These are phyloP conservation scores for Singerocomus inundabilis DNA, from an alignment of 1,284 basidiomycete genomes.

Conservation along the genomic window DNA sequence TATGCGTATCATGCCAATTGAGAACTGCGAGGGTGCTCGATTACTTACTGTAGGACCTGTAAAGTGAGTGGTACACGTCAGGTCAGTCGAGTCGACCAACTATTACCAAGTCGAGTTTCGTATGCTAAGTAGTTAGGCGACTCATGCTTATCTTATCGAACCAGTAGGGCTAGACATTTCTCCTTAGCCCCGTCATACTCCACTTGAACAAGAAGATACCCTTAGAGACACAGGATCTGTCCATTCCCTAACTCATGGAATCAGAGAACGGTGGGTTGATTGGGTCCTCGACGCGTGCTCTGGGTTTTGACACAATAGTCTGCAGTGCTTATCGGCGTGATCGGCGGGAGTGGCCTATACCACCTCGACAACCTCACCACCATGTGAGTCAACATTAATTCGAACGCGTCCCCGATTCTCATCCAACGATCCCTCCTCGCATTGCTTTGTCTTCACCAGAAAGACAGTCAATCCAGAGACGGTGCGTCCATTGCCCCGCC, in stretches of 20 bases:
- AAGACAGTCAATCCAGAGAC: conserved; percentile 71
- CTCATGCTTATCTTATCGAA: background rate
- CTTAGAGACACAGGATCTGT: background rate
- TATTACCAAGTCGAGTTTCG: no score
- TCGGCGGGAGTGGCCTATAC: conserved; percentile 86
- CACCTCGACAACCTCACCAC: conserved; percentile 86
- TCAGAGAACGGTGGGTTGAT: conserved; percentile 22
- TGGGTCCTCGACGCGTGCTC: no score
- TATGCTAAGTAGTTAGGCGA: no score
- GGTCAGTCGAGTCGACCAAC: no score
- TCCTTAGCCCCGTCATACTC: background rate
- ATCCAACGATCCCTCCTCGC: background rate
- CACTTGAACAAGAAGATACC: background rate
- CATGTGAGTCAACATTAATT: conserved; percentile 49
- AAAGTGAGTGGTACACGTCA: no score
- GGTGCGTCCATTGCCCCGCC: conserved; percentile 38
- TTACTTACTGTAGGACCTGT: no score
- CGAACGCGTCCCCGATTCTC: background rate
- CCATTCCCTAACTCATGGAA: conserved; percentile 9
- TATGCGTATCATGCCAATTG: no score
- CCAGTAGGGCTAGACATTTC: background rate
- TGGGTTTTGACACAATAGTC: background rate
- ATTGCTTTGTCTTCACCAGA: conserved; percentile 36
- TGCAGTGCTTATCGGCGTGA: conserved; percentile 77
- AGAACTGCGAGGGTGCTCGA: no score